Percentiles rank a stretch among this genome's conserved stretches.
Conservation (phyloP, 768 basidiomycete species). For the Lactarius hengduanensis region DNA sequence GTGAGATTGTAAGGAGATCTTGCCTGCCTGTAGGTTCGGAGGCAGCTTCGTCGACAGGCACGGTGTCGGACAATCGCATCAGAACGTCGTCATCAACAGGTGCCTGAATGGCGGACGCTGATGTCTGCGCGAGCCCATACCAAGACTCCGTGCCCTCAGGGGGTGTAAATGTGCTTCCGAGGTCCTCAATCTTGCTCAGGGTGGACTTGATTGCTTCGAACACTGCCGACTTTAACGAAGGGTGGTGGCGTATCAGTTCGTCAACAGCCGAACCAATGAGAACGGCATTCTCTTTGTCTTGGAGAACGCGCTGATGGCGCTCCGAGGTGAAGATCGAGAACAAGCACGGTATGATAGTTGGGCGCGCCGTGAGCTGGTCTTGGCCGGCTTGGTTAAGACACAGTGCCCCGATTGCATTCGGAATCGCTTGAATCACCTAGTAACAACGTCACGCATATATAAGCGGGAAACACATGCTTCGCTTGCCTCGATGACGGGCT, state of each 20-base stretch:
- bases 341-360: slow-evolving; percentile 80
- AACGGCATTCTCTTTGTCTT: slow-evolving; percentile 91
- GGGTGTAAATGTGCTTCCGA: slow-evolving; percentile 59
- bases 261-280: slow-evolving; percentile 88
- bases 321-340: slow-evolving; percentile 87
- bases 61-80: slow-evolving; percentile 24
- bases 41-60: slow-evolving; percentile 5
- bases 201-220: slow-evolving; percentile 74
- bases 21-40: slow-evolving; percentile 21
- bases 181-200: slow-evolving; percentile 68
- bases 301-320: slow-evolving; percentile 74
- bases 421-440: slow-evolving; percentile 88
- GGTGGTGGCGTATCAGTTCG: slow-evolving; percentile 96
- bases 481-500: slow-evolving; percentile 81
- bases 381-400: slow-evolving; percentile 92
- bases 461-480: neutral
- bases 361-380: slow-evolving; percentile 71
- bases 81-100: slow-evolving; percentile 23
- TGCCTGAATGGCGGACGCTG: neutral
- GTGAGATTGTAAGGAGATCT: neutral
- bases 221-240: slow-evolving; percentile 74
- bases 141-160: slow-evolving; percentile 61
- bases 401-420: slow-evolving; percentile 93
- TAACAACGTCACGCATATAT: neutral
- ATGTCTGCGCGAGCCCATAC: slow-evolving; percentile 52